These are phyloP conservation scores for Corymbia citriodora DNA, from an alignment of 441 rosid genomes.

Conservation along the genomic window DNA sequence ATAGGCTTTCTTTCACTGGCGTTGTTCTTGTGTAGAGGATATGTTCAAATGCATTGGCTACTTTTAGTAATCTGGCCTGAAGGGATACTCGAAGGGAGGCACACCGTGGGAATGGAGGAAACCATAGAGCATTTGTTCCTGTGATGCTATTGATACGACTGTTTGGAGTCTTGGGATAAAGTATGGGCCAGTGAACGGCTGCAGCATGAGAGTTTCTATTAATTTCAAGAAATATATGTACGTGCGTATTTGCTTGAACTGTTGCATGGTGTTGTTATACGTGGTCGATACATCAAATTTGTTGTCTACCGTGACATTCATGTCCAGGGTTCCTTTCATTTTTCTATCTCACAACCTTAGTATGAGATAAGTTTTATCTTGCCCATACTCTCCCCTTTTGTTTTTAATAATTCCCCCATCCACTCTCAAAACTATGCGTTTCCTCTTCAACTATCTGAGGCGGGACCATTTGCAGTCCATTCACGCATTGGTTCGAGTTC, in stretches of 20 bases:
- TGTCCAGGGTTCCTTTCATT: neutral
- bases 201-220: too few species aligned
- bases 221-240: neutral
- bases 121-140: too few species aligned
- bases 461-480: neutral
- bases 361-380: neutral
- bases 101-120: too few species aligned
- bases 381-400: neutral
- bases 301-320: neutral
- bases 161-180: too few species aligned
- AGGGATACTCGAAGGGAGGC: too few species aligned
- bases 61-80: too few species aligned
- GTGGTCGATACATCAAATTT: neutral
- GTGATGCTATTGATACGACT: too few species aligned
- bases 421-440: neutral
- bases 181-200: neutral
- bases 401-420: neutral
- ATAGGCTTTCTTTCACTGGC: too few species aligned
- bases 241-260: too few species aligned
- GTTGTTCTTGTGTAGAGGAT: too few species aligned
- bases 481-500: neutral
- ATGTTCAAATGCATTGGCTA: too few species aligned
- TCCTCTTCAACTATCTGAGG: neutral
- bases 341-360: neutral
- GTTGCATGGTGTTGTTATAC: neutral